A percentile compares a stretch with the other conserved stretches of the same genome.
Evolutionary conservation across 108 stramenopile species (phyloP).

Genomic region (Parmales sp.): DNA sequence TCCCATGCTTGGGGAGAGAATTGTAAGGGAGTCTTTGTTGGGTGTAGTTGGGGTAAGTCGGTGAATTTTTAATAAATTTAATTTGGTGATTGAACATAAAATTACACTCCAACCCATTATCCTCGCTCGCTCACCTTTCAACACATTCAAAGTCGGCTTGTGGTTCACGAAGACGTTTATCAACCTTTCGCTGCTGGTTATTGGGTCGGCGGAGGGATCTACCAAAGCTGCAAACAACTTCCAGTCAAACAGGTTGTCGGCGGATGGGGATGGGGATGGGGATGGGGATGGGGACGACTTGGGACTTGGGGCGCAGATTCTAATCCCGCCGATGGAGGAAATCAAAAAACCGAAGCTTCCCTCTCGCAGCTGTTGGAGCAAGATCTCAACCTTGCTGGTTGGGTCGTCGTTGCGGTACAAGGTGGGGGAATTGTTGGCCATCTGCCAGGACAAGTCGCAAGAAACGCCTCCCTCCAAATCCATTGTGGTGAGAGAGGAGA

Average conservation of each 20-base stretch:
- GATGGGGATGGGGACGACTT: background rate
- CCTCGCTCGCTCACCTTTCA: constrained; percentile 75
- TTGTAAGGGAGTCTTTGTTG: background rate
- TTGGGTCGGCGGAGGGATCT: constrained; percentile 64
- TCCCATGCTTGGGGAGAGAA: background rate
- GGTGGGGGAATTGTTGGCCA: constrained; percentile 67
- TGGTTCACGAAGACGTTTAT: background rate
- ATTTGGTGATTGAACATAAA: constrained; percentile 64
- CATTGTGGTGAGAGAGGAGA: background rate
- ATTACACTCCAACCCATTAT: constrained; percentile 55
- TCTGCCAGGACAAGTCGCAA: constrained; percentile 75
- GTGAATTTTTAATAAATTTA: constrained; percentile 18
- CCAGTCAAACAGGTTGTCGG: constrained; percentile 58
- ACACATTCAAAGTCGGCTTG: constrained; percentile 39
- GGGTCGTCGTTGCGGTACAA: constrained; percentile 64
- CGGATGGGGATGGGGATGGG: background rate
- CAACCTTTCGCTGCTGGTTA: constrained; percentile 28
- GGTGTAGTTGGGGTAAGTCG: background rate
- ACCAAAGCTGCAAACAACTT: constrained; percentile 82
- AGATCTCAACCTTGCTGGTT: constrained; percentile 60
- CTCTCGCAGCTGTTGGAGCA: constrained; percentile 66
- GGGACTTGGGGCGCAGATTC: no score
- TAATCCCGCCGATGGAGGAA: constrained; percentile 71
- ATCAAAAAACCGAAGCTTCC: constrained; percentile 67
- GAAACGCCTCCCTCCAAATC: constrained; percentile 53